Evolutionary conservation across 2,329 filamentous ascomycete species (phyloP).

Genomic region (Ceratocystis albifundus): DNA sequence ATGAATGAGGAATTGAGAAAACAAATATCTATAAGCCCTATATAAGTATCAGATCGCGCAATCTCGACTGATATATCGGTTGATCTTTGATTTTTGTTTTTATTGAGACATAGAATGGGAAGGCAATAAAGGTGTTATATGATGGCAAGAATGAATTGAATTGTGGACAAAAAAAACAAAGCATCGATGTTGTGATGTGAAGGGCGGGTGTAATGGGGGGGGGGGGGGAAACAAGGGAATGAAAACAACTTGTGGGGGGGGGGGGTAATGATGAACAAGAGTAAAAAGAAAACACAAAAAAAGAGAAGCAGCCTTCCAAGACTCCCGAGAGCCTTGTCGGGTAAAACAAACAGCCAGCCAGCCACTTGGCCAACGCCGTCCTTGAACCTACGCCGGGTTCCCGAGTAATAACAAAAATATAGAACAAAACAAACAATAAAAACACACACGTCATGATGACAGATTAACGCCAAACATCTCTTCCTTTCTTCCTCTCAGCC

Average conservation of each 20-base stretch:
- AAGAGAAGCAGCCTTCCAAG: not conserved
- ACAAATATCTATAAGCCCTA: not conserved
- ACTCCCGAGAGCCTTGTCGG: not conserved
- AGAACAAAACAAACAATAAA: not conserved
- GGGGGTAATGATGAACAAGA: not conserved
- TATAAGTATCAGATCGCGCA: not conserved
- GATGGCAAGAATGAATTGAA: not conserved
- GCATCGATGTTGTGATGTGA: conserved; percentile 5
- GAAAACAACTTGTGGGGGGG: not conserved
- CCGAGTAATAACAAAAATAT: conserved; percentile 10
- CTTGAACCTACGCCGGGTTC: conserved; percentile 17
- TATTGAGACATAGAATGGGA: not conserved
- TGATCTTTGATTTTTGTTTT: conserved; percentile 6
- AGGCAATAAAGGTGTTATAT: conserved; percentile 4
- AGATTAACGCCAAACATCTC: conserved; percentile 3
- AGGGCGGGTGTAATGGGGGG: not conserved
- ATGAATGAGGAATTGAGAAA: not conserved
- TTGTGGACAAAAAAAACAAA: not conserved
- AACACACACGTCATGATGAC: not conserved
- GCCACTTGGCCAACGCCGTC: conserved; percentile 20
- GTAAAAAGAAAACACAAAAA: too few relatives aligned
- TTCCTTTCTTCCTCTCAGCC: not conserved
- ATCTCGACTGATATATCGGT: not conserved
- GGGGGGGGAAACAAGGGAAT: not conserved
- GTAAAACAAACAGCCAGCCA: conserved; percentile 20